Evolutionary conservation across 1,139 yeast species (phyloP), one percentile per base, ranked within the genome.

Genomic region (Lizanozyma gosingica): DNA sequence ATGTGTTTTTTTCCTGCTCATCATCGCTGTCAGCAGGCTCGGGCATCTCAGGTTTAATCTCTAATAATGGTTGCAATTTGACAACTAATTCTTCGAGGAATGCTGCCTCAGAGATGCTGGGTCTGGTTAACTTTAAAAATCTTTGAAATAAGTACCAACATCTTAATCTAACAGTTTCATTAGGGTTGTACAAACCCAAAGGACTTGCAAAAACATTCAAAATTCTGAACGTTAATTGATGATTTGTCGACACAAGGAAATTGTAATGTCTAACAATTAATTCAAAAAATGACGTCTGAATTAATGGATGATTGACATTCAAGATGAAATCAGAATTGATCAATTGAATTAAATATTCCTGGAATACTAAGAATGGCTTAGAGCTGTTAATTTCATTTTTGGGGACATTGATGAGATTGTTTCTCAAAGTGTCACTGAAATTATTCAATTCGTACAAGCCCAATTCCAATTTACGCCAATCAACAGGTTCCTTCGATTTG

Each of bases 141-240:
- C 95, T 76, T 54, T 82, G 82, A 50, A 92, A 85, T 47, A 90
- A 66, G 57, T 87, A 92, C 96, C 98, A 92, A 39, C 94, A 73
- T 58, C 97, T 78, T 43, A 80, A 71, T 52, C 90, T 79, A 9
- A 90, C 96, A 47, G 78, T 80, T 44, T 76, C 82, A 47, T 73
- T 70, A 3, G 72, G 67, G 59, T 83, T 86, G 57, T 86, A 88
- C 45, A 92, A 75, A 14, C 97, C 97, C 50, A 80, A 70, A 22
- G 80, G 80, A 33, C 92, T 80, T 37, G 88, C 78, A 57, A 92
- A 92, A 22, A 84, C 73, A 49, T 84, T 84, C 45, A 92, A 65
- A 17, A 84, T 80, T 46, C 81, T 75, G 45, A 78, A 59, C 9
- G 85, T 66, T 37, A 85, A 64, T 35, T 74, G 80, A 33, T 65